Percentiles rank a stretch among this genome's conserved stretches.
phyloP scores from a whole-genome alignment of 345 rosid genomes.

The Eucalyptus regnans region DNA sequence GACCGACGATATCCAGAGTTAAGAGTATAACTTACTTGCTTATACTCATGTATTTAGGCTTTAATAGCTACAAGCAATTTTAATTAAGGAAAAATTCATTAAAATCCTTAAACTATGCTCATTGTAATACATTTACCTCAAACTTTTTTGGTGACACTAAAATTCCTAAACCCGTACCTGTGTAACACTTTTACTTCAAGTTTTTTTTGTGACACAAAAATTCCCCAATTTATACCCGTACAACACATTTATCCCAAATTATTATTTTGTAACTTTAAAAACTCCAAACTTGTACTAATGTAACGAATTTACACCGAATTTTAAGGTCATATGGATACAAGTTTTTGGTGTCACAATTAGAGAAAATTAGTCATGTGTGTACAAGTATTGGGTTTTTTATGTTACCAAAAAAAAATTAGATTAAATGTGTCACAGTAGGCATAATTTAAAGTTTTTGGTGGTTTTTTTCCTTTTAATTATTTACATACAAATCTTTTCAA shows the following conservation, averaged over 20 bases:
- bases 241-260: not conserved
- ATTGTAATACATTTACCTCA: not conserved
- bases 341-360: not conserved
- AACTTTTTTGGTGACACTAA: not conserved
- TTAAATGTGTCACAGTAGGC: not conserved
- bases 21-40: not conserved
- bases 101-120: not conserved
- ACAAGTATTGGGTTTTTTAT: too few species aligned
- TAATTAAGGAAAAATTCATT: not conserved
- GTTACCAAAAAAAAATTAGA: too few species aligned
- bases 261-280: too few species aligned
- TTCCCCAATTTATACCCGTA: not conserved
- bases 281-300: not conserved
- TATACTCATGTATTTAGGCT: not conserved
- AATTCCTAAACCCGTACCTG: not conserved
- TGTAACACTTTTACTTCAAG: not conserved
- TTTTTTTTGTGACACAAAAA: not conserved
- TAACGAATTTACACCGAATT: not conserved
- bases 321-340: not conserved
- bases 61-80: not conserved
- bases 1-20: not conserved
- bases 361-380: not conserved
- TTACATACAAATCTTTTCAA: not conserved
- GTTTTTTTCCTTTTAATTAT: not conserved
- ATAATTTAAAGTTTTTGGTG: too few species aligned